phyloP scores from a whole-genome alignment of 495 filamentous ascomycete genomes.

The Penicillium herquei region DNA sequence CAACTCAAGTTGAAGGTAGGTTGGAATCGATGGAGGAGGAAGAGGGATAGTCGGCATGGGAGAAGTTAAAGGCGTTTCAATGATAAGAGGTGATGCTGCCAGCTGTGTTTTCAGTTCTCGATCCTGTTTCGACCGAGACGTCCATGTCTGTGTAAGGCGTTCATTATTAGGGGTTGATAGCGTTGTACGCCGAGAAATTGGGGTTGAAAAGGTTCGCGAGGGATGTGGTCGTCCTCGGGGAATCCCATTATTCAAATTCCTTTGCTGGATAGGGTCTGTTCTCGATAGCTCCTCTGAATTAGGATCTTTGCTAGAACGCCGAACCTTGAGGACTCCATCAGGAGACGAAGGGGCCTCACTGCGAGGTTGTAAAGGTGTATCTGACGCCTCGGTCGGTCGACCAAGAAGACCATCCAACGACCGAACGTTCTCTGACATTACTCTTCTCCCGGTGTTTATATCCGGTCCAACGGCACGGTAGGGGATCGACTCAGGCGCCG shows the following conservation, averaged over 20 bases:
- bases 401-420: slow-evolving; percentile 3
- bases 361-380: slow-evolving; percentile 13
- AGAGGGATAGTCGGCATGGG: slow-evolving; percentile 72
- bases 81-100: slow-evolving; percentile 25
- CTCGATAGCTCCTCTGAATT: slow-evolving; percentile 23
- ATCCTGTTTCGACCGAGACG: slow-evolving; percentile 37
- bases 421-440: slow-evolving; percentile 23
- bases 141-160: slow-evolving; percentile 39
- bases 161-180: slow-evolving; percentile 25
- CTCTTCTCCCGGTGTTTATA: slow-evolving; percentile 20
- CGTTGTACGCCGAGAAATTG: slow-evolving; percentile 27
- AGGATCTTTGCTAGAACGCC: slow-evolving; percentile 23
- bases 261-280: background rate
- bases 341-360: slow-evolving; percentile 15
- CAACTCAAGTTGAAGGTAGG: slow-evolving; percentile 84
- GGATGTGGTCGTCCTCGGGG: slow-evolving; percentile 32
- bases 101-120: slow-evolving; percentile 38
- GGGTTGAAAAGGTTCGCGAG: slow-evolving; percentile 39
- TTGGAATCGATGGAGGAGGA: slow-evolving; percentile 82
- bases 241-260: slow-evolving; percentile 8
- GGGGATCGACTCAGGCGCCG: slow-evolving; percentile 54
- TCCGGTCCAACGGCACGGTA: slow-evolving; percentile 30
- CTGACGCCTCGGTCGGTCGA: slow-evolving; percentile 12
- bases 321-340: slow-evolving; percentile 20
- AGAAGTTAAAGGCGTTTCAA: slow-evolving; percentile 52